A percentile compares a stretch with the other conserved stretches of the same genome.
phyloP scores from a whole-genome alignment of 2,329 filamentous ascomycete species.

The Diplodia corticola region DNA sequence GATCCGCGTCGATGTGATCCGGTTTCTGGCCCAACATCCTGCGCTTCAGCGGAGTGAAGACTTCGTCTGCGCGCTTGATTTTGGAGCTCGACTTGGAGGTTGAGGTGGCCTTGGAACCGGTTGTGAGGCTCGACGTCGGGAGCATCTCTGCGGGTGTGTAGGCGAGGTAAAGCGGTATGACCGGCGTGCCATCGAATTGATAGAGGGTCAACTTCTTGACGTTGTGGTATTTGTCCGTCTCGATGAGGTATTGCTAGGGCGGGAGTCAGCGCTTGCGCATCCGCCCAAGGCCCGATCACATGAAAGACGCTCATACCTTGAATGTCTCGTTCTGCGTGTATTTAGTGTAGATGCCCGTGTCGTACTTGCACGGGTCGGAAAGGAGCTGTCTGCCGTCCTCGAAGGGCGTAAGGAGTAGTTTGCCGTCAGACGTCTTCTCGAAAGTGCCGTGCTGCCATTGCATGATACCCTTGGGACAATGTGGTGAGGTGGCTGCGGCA shows the following conservation, averaged over 20 bases:
- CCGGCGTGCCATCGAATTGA: constrained; percentile 62
- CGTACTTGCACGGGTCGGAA: constrained; percentile 63
- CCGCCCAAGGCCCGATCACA: neutral
- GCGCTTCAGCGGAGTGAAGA: constrained; percentile 43
- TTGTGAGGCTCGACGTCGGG: constrained; percentile 62
- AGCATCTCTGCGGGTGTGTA: constrained; percentile 67
- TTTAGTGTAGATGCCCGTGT: constrained; percentile 60
- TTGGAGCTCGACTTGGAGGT: constrained; percentile 41
- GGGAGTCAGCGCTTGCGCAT: constrained; percentile 9
- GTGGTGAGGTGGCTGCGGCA: constrained; percentile 56
- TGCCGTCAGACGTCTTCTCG: constrained; percentile 57
- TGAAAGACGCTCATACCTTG: constrained; percentile 49
- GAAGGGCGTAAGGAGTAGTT: constrained; percentile 61
- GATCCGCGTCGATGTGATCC: constrained; percentile 44
- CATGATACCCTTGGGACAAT: constrained; percentile 65
- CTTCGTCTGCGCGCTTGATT: constrained; percentile 35
- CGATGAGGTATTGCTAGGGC: constrained; percentile 46
- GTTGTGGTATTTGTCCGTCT: constrained; percentile 62
- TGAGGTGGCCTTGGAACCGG: constrained; percentile 36
- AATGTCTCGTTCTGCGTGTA: constrained; percentile 67
- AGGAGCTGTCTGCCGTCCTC: constrained; percentile 67
- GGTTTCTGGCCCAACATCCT: constrained; percentile 39
- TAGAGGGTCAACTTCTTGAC: constrained; percentile 65
- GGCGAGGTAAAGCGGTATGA: constrained; percentile 68
- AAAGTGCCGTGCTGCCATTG: constrained; percentile 73